Evolutionary conservation across 2,329 filamentous ascomycete species (phyloP).

Genomic region (Alternaria angustiovoidea): DNA sequence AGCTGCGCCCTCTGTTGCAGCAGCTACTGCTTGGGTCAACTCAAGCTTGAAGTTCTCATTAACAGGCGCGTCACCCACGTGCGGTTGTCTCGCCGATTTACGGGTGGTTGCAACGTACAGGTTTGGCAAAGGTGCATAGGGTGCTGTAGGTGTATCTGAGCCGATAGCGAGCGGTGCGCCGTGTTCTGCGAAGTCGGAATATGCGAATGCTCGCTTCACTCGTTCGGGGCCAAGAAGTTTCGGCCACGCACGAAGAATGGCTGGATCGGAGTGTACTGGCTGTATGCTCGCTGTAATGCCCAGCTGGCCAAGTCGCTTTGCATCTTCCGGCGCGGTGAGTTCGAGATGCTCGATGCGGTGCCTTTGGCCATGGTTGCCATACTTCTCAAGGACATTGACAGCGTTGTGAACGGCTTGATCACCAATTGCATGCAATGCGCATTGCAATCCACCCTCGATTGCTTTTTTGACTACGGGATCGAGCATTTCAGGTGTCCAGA

Average conservation of each 20-base stretch:
- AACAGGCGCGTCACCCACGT: slow-evolving; percentile 50
- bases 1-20: slow-evolving; percentile 64
- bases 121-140: slow-evolving; percentile 63
- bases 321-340: slow-evolving; percentile 64
- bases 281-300: slow-evolving; percentile 88
- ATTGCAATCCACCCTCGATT: slow-evolving; percentile 63
- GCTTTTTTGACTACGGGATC: slow-evolving; percentile 64
- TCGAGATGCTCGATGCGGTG: slow-evolving; percentile 73
- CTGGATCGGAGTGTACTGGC: slow-evolving; percentile 87
- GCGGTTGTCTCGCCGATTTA: slow-evolving; percentile 61
- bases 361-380: slow-evolving; percentile 57
- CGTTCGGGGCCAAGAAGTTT: slow-evolving; percentile 63
- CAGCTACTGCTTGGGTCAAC: slow-evolving; percentile 62
- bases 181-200: slow-evolving; percentile 65
- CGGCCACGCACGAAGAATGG: slow-evolving; percentile 69
- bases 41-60: slow-evolving; percentile 64
- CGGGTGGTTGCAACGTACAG: slow-evolving; percentile 68
- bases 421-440: slow-evolving; percentile 72
- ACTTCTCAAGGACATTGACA: slow-evolving; percentile 62
- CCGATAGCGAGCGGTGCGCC: slow-evolving; percentile 66
- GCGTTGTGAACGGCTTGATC: slow-evolving; percentile 66
- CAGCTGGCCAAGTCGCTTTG: slow-evolving; percentile 62
- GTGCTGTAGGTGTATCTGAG: slow-evolving; percentile 67
- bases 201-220: slow-evolving; percentile 68
- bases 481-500: slow-evolving; percentile 65